Evolutionary conservation across 371 early-diverging fungal species (phyloP).

Genomic region (Lichtheimia ornata): DNA sequence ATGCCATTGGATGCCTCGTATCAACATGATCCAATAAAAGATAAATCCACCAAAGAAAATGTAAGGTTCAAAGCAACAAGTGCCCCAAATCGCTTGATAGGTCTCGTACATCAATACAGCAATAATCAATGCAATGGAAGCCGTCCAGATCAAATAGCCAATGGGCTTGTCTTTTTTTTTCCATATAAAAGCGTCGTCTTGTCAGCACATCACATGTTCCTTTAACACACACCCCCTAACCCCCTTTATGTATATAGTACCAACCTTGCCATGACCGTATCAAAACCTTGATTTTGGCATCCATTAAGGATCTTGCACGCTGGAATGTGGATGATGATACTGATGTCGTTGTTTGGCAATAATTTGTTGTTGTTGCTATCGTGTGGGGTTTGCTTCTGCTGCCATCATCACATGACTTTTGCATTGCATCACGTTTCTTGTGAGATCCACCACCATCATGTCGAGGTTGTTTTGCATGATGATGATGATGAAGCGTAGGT

Average conservation of each 20-base stretch:
- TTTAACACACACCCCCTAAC: too few relatives aligned
- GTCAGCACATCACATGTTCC: not conserved
- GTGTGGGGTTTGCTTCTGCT: not conserved
- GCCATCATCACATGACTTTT: not conserved
- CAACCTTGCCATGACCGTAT: not conserved
- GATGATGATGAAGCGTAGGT: not conserved
- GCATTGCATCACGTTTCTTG: not conserved
- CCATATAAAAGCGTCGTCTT: not conserved
- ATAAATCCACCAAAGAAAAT: constrained; percentile 8
- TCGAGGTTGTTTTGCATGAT: constrained; percentile 3
- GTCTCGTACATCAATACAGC: constrained; percentile 6
- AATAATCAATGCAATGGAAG: not conserved
- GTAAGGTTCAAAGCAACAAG: constrained; percentile 13
- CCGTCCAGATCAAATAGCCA: not conserved
- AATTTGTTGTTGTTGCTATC: not conserved
- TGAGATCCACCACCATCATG: too few relatives aligned
- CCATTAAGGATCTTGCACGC: not conserved
- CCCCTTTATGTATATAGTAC: too few relatives aligned
- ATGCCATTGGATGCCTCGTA: constrained; percentile 10
- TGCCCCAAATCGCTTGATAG: constrained; percentile 17
- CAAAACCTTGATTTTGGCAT: not conserved
- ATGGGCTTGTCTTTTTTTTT: not conserved
- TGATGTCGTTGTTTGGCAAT: not conserved
- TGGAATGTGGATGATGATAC: too few relatives aligned
- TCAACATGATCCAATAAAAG: constrained; percentile 11